Evolutionary conservation across 306 rosid genomes (phyloP).

Genomic region (Vicia faba): DNA sequence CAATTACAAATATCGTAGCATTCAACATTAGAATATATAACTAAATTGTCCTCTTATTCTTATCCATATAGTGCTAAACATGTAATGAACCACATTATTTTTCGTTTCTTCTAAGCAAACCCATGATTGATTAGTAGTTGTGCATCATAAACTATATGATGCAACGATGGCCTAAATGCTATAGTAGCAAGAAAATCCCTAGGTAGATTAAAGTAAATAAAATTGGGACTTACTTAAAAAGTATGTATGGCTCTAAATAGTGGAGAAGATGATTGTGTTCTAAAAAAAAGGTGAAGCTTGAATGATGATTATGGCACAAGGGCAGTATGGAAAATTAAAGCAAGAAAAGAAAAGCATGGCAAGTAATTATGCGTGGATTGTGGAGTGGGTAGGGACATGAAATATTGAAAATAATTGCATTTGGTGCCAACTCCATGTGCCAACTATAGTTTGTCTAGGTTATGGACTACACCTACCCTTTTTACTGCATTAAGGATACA

Average conservation of each 20-base stretch:
- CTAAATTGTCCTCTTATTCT: background rate
- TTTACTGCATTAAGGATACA: slow-evolving; percentile 13
- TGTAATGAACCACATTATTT: slow-evolving; percentile 28
- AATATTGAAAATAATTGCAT: slow-evolving; percentile 46
- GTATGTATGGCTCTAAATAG: background rate
- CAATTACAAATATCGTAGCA: no score
- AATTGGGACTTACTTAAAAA: slow-evolving; percentile 16
- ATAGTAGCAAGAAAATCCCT: slow-evolving; percentile 35
- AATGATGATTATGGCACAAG: slow-evolving; percentile 21
- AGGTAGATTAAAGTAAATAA: slow-evolving; percentile 29
- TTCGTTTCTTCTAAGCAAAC: slow-evolving; percentile 53
- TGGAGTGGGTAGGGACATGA: slow-evolving; percentile 66
- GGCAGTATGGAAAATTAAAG: slow-evolving; percentile 30
- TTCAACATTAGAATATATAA: no score
- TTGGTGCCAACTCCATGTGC: slow-evolving; percentile 55
- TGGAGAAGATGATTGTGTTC: slow-evolving; percentile 38
- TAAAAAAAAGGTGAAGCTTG: slow-evolving; percentile 38
- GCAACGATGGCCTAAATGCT: background rate
- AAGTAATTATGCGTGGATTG: slow-evolving; percentile 70
- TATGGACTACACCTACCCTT: slow-evolving; percentile 37
- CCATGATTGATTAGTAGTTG: slow-evolving; percentile 26
- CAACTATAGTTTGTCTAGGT: slow-evolving; percentile 44
- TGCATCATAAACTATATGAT: background rate
- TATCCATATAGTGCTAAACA: slow-evolving; percentile 22
- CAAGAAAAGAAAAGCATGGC: slow-evolving; percentile 23